phyloP scores from a whole-genome alignment of 2,329 filamentous ascomycete species.

The Pseudogymnoascus sp. region DNA sequence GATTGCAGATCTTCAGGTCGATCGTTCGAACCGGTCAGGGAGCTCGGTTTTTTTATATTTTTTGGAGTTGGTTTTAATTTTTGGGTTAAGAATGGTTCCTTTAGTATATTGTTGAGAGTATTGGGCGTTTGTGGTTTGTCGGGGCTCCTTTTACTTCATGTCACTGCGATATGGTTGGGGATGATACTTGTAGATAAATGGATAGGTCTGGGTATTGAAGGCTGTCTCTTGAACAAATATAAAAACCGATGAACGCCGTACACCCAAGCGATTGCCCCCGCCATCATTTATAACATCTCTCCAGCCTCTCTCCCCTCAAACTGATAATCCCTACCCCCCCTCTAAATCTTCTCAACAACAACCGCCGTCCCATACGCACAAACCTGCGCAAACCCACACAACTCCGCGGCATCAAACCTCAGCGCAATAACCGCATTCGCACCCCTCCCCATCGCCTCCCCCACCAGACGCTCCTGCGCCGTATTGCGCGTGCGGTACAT shows the following conservation, averaged over 20 bases:
- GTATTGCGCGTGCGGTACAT: constrained; percentile 53
- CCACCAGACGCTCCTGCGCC: constrained; percentile 47
- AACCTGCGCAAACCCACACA: constrained; percentile 50
- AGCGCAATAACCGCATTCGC: constrained; percentile 54
- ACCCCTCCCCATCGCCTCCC: constrained; percentile 49
- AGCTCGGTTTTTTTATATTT: not conserved
- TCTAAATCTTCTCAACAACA: constrained; percentile 48
- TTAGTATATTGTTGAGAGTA: no score
- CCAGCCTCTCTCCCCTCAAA: not conserved
- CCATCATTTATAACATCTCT: not conserved
- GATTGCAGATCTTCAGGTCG: constrained; percentile 13
- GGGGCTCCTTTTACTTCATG: not conserved
- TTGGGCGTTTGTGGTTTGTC: not conserved
- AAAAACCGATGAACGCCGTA: not conserved
- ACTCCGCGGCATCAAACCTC: constrained; percentile 49
- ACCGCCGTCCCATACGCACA: constrained; percentile 55
- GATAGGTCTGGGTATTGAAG: not conserved
- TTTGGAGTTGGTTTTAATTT: not conserved
- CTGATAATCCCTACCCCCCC: not conserved
- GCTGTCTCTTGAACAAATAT: not conserved
- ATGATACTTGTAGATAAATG: not conserved
- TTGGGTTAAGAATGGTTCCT: no score
- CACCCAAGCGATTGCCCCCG: not conserved
- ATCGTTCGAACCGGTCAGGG: constrained; percentile 11
- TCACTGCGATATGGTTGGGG: not conserved